phyloP scores from a whole-genome alignment of 2,329 filamentous ascomycete genomes.

The Pezizomycotina sp. region DNA sequence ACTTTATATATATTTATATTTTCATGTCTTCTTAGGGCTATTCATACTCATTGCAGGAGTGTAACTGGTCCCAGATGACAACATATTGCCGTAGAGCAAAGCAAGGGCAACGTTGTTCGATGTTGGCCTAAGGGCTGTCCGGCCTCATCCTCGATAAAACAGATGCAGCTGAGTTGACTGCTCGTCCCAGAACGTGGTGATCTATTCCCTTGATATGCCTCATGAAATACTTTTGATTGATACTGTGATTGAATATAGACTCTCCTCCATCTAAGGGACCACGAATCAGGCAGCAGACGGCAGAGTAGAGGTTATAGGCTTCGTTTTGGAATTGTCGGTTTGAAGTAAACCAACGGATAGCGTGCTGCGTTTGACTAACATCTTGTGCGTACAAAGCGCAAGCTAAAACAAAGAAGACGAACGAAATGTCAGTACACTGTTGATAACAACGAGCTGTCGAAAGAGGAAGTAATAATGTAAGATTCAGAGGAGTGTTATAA shows the following conservation, averaged over 20 bases:
- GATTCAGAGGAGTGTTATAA: not conserved
- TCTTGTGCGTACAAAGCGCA: slow-evolving; percentile 73
- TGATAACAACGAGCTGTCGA: too few relatives aligned
- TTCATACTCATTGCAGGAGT: slow-evolving; percentile 58
- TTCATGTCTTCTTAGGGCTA: too few relatives aligned
- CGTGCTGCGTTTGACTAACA: slow-evolving; percentile 53
- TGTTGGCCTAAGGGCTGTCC: slow-evolving; percentile 31
- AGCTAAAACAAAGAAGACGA: slow-evolving; percentile 34
- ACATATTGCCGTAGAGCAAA: slow-evolving; percentile 76
- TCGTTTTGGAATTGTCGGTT: slow-evolving; percentile 66
- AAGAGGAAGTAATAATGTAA: too few relatives aligned
- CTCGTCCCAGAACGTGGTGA: slow-evolving; percentile 41
- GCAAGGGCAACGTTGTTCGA: slow-evolving; percentile 64
- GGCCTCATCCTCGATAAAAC: slow-evolving; percentile 27
- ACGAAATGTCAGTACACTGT: slow-evolving; percentile 2
- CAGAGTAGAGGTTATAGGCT: slow-evolving; percentile 43
- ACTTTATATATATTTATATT: too few relatives aligned
- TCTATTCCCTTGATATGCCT: slow-evolving; percentile 86
- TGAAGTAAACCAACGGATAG: slow-evolving; percentile 70
- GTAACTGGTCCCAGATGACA: slow-evolving; percentile 70
- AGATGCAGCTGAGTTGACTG: slow-evolving; percentile 27
- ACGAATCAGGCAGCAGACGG: slow-evolving; percentile 21
- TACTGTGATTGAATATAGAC: slow-evolving; percentile 22
- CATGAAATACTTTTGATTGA: slow-evolving; percentile 66
- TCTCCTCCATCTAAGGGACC: too few relatives aligned